These are phyloP conservation scores for Cornus florida DNA, from an alignment of 148 eudicot species.

Conservation along the genomic window DNA sequence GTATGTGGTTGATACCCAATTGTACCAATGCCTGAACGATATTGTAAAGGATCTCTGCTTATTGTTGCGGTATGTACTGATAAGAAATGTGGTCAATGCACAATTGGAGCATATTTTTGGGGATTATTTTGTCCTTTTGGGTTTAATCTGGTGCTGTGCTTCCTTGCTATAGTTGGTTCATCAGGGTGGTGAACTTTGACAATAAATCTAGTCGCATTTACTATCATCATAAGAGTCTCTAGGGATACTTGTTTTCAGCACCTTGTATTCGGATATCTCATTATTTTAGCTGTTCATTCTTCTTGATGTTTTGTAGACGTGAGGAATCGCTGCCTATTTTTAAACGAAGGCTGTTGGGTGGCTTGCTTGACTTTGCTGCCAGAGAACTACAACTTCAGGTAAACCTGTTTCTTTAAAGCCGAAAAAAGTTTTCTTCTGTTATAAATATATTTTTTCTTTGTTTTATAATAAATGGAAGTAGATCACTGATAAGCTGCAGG, in stretches of 20 bases:
- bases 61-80: background rate
- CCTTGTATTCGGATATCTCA: background rate
- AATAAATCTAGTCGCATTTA: too few relatives aligned
- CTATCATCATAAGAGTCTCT: background rate
- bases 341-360: conserved; percentile 92
- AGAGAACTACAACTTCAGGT: conserved; percentile 98
- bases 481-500: background rate
- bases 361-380: conserved; percentile 89
- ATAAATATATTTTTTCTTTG: background rate
- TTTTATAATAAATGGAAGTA: background rate
- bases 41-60: too few relatives aligned
- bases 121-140: background rate
- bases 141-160: background rate
- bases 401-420: conserved; percentile 7
- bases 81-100: background rate
- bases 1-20: background rate
- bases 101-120: background rate
- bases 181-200: too few relatives aligned
- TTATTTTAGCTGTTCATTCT: background rate
- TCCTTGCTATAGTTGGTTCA: background rate
- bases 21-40: background rate
- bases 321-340: conserved; percentile 91
- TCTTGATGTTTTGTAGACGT: conserved; percentile 52
- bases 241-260: background rate
- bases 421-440: background rate